Evolutionary conservation across 2,329 filamentous ascomycete genomes (phyloP), one percentile per base, ranked within the genome.

Genomic region (Monosporascus sp.): DNA sequence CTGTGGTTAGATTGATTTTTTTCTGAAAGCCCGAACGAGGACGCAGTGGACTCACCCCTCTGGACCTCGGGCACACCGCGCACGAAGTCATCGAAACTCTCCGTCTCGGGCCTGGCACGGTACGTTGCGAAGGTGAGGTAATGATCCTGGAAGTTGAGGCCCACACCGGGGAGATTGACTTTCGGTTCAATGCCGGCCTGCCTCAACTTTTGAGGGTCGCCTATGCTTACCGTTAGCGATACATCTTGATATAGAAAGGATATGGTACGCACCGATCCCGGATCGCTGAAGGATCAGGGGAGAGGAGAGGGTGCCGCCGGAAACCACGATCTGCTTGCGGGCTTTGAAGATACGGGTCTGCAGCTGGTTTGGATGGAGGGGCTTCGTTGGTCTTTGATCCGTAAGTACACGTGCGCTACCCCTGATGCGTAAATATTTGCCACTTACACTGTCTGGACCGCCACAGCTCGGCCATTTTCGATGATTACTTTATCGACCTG

Each of bases 81-180:
- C 8, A 85, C 78, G 65, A 92, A 92, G 67, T 92, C 88, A 62
- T 92, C 89, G 58, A 93, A 93, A 11, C 83, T 87, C 65, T 93
- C 89, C 0, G 83, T 83, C 5, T 85, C 82, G 6, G 87, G 87
- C 73, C 89, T 90, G 18, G 87, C 87, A 14, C 88, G 80, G 68
- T 81, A 90, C 2, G 81, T 78, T 0, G 85, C 80, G 67, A 90
- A 90, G 2, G 84, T 87, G 39, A 89, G 75, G 66, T 88, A 88
- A 65, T 89, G 86, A 66, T 89, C 86, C 67, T 90, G 87, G 79
- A 89, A 89, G 73, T 89, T 90, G 49, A 85, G 77, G 54, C 87
- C 87, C 22, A 90, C 87, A 58, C 87, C 87, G 0, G 87, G 87
- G 20, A 90, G 80, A 63, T 89, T 80, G 52, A 90, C 80, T 11